Base-by-base conservation (phyloP, 2,329 filamentous ascomycete species). In the Sporothrix schenckii region DNA sequence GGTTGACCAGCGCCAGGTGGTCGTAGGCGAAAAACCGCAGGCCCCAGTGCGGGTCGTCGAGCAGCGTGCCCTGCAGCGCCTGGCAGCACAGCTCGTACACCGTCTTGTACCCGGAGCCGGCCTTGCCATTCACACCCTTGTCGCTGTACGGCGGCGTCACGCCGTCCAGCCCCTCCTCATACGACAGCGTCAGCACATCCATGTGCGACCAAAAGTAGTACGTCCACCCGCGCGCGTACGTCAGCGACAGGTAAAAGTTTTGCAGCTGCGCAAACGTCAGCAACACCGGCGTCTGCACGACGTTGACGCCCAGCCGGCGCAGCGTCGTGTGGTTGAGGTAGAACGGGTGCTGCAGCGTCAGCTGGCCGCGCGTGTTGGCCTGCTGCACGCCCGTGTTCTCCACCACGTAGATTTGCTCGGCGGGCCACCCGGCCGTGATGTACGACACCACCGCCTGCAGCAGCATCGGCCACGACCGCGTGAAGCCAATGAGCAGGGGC, bases 301-400 rank as follows among this genome's bases (percentile, higher is more conserved):
- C 47, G 39, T 63, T 27, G 21, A 63, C 58, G 11, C 58, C 58
- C 2, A 63, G 58, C 4, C 58, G 58, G 4, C 24, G 10, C 11
- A 63, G n/a, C 3, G 58, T 63, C 4, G 58, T 80, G 74, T 88
- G 83, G 76, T 87, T 84, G 21, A 89, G 78, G 76, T 82, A 87
- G 77, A 85, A 87, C 0, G 85, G 86, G 71, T 88, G 87, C 72
- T 88, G 83, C 0, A 85, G 78, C 0, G 81, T 81, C 3, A 88
- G 79, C 50, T 80, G 78, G 1, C 81, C 82, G 5, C 80, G 77
- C 14, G 79, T 75, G 74, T 88, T 88, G 63, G 84, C 82, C 69
- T 84, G 78, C 74, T 87, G 84, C n/a, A 83, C 83, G 6, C 86
- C 86, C 5, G 83, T 88, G 77, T 89, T 89, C 74, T 89, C 87